Evolutionary conservation across 2,329 filamentous ascomycete species (phyloP), one percentile per base, ranked within the genome.

Genomic region (Nigrograna mackinnonii): DNA sequence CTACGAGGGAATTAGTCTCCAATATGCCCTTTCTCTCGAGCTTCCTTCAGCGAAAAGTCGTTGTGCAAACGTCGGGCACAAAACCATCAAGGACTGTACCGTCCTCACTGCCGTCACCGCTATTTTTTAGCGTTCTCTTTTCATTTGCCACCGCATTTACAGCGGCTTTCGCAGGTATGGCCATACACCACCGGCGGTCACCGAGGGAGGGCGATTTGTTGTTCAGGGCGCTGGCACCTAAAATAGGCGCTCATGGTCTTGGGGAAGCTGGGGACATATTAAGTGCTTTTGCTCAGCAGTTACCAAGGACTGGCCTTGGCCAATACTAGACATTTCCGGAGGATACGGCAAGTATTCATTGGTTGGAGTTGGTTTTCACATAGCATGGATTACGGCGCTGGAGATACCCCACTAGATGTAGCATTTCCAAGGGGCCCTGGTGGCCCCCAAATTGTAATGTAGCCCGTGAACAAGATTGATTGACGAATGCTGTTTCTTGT

Each of bases 181-280:
- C 64, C 12, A 44, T 66, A 14, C 57, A 60, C 31, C 63, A 66
- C 37, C 56, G 62, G 16, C 62, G 57, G 11, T 60, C 57, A 19
- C 62, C 65, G 16, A 56, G 64, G 6, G 54, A 62, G 9, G 62
- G 60, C 4, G 54, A 57, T 4, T 43, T 68, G 13, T 59, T 68
- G n/a, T 67, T 68, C 35, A 60, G 61, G 57, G 60, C 63, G 16
- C 36, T 64, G 14, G n/a, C n/a, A n/a, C n/a, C n/a, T n/a, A n/a
- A n/a, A n/a, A n/a, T n/a, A n/a, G n/a, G 60, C 62, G 6, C 52
- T 58, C 31, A 47, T 51, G 49, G 47, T 4, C 41, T 66, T 19
- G 65, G 61, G 39, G 62, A 66, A 35, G 64, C 63, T 22, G 61
- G 62, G 3, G 59, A 52, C 28, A 58, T 68, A 6, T 50, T 68